phyloP scores from a whole-genome alignment of 257 asterid genomes.

The Primulina eburnea region DNA sequence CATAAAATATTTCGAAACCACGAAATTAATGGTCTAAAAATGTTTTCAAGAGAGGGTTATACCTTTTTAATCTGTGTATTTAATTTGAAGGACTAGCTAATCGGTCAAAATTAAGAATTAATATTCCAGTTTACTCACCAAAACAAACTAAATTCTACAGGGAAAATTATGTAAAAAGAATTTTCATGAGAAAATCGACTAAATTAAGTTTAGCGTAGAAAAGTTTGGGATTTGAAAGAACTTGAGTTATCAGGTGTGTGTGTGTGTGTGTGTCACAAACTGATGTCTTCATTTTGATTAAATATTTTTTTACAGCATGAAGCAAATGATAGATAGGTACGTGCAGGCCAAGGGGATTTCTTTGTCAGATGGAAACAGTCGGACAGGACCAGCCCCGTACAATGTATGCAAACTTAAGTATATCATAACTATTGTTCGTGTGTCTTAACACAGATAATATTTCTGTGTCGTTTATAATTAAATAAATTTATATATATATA shows the following conservation, averaged over 20 bases:
- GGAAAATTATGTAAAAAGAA: no score
- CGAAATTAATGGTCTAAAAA: no score
- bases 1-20: not conserved
- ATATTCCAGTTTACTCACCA: no score
- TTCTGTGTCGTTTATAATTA: not conserved
- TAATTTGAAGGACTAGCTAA: no score
- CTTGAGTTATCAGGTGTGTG: no score
- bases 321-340: constrained; percentile 63
- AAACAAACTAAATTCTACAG: no score
- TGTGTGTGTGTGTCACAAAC: not conserved
- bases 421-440: not conserved
- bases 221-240: no score
- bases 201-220: no score
- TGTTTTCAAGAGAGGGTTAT: no score
- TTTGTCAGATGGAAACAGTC: constrained; percentile 32
- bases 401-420: constrained; percentile 24
- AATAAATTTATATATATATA: not conserved
- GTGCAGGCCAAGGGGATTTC: constrained; percentile 44
- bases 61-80: no score
- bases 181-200: no score
- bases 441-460: not conserved
- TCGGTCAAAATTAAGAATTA: not conserved
- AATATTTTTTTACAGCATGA: constrained; percentile 47
- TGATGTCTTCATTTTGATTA: not conserved
- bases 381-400: constrained; percentile 30